Evolutionary conservation across 106 monocot species (phyloP), one percentile per base, ranked within the genome.

Genomic region (Ottelia alismoides): DNA sequence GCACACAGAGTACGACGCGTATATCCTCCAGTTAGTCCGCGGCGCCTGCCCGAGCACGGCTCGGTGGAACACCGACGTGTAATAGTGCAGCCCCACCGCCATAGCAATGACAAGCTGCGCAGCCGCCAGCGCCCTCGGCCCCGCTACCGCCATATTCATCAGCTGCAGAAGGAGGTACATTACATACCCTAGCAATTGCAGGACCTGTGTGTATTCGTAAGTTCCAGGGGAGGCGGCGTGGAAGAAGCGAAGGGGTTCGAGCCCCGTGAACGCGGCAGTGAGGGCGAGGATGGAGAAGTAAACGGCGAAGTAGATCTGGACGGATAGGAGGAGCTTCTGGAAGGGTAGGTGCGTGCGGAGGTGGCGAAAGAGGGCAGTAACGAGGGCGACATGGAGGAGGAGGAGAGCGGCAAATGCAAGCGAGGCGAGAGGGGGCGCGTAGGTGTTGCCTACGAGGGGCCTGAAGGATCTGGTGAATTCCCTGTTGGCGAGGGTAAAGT

Each of bases 31-130:
- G 51, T 67, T 79, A 27, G 79, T 83, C 9, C 75, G 64, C 35
- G 88, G 88, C 50, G 76, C 52, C 31, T 79, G 78, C n/a, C 88
- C 76, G 7, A 56, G 43, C 30, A 79, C 83, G 11, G 88, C 88
- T 20, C 76, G 65, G 76, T 88, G 88, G 60, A 88, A 79, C 19
- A 88, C 88, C 25, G 76, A 72, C 0, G 66, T 69, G 73, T 88
- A 83, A 55, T 88, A 83, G 53, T 88, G 88, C 50, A 76, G 53
- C 10, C 79, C 88, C 16, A 88, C 88, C 11, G 79, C 79, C 21
- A 78, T 22, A 9, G 75, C 78, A 52, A 78, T 68, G 23, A 58
- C 24, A 28, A 55, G 16, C 61, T 70, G 69, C 1, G 30, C 30
- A 53, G 55, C 31, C 32, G 30, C 68, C 60, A 60, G 20, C 25